phyloP scores from a whole-genome alignment of 2,329 filamentous ascomycete species.

The Alternaria atra region DNA sequence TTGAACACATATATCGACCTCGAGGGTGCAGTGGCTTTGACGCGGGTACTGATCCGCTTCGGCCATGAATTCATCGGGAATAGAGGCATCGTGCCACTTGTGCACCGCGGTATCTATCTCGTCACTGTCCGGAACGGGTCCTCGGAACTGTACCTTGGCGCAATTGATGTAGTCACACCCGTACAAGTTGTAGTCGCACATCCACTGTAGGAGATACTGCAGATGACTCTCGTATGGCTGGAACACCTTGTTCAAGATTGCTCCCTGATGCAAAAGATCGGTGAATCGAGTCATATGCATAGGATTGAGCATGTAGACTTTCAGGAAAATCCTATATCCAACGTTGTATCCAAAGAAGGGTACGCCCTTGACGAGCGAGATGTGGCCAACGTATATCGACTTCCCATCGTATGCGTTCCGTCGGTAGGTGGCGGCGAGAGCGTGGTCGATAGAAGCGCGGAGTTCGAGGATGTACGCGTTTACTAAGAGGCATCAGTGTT shows the following conservation, averaged over 20 bases:
- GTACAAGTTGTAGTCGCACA: conserved; percentile 98
- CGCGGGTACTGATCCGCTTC: conserved; percentile 73
- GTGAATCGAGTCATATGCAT: conserved; percentile 84
- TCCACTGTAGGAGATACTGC: conserved; percentile 93
- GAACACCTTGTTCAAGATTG: conserved; percentile 81
- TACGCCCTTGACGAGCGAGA: conserved; percentile 89
- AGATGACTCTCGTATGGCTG: conserved; percentile 95
- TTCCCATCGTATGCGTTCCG: conserved; percentile 75
- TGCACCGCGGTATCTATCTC: conserved; percentile 69
- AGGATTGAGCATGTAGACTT: conserved; percentile 93
- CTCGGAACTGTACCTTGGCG: conserved; percentile 74
- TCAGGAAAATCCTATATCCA: conserved; percentile 89
- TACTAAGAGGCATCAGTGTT: conserved; percentile 60
- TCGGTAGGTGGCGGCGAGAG: conserved; percentile 84
- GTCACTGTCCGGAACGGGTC: conserved; percentile 75
- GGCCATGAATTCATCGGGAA: conserved; percentile 67
- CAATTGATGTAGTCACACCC: conserved; percentile 88
- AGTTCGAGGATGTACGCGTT: conserved; percentile 78
- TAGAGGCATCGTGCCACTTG: conserved; percentile 81
- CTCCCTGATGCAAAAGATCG: conserved; percentile 87
- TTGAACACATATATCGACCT: conserved; percentile 88
- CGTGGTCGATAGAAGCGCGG: conserved; percentile 89
- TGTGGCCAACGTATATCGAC: conserved; percentile 82
- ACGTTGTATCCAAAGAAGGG: conserved; percentile 97
- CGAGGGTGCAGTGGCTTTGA: conserved; percentile 86